phyloP scores from a whole-genome alignment of 73 alveolate species.

The Blepharisma japonicum region DNA sequence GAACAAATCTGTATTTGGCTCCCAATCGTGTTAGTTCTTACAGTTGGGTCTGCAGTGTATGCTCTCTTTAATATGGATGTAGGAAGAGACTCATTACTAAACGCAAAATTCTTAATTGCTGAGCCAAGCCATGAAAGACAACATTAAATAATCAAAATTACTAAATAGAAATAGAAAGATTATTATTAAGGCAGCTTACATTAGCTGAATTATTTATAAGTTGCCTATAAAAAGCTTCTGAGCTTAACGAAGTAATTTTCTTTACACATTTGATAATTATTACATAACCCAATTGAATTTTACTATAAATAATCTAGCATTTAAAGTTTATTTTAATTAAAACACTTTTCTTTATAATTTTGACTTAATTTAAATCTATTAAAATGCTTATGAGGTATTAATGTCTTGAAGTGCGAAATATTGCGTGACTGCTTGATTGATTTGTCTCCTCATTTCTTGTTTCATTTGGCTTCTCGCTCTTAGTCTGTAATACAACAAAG shows the following conservation, averaged over 20 bases:
- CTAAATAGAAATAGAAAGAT: no score
- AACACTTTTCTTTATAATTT: no score
- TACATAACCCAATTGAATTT: no score
- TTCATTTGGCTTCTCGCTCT: slow-evolving; percentile 15
- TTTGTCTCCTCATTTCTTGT: slow-evolving; percentile 2
- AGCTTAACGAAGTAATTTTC: no score
- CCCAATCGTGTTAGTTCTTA: slow-evolving; percentile 6
- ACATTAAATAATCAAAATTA: background rate
- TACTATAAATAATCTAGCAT: no score
- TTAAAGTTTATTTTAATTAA: no score
- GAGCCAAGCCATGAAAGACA: slow-evolving; percentile 18
- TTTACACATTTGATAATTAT: no score
- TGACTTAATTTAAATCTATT: no score
- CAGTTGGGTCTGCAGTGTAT: slow-evolving; percentile 9
- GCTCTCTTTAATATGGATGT: background rate
- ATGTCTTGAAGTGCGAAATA: slow-evolving; percentile 24
- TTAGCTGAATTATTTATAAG: no score
- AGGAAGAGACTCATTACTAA: slow-evolving; percentile 23
- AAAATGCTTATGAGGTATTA: no score
- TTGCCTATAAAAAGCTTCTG: no score
- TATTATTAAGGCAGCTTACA: no score
- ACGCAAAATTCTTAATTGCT: slow-evolving; percentile 25
- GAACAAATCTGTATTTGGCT: slow-evolving; percentile 27
- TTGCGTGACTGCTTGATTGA: slow-evolving; percentile 20
- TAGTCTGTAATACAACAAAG: slow-evolving; percentile 15